phyloP scores from a whole-genome alignment of 2,329 filamentous ascomycete species.

The Pseudonectria buxi region DNA sequence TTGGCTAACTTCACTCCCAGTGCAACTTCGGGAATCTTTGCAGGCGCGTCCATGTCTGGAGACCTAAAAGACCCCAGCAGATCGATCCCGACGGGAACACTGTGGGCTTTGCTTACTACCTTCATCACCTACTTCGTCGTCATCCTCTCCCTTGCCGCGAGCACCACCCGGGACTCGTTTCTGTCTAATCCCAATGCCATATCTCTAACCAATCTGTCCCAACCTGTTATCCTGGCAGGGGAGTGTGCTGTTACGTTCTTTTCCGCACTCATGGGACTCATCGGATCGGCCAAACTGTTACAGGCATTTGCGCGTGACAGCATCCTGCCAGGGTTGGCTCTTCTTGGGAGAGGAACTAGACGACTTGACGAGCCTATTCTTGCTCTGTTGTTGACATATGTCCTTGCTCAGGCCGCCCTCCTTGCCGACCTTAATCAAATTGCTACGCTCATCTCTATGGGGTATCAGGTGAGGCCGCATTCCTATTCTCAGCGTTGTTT shows the following conservation, averaged over 20 bases:
- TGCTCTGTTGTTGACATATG: slow-evolving; percentile 69
- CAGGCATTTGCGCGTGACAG: slow-evolving; percentile 77
- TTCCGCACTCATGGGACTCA: slow-evolving; percentile 80
- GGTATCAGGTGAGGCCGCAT: slow-evolving; percentile 56
- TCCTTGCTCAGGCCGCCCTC: slow-evolving; percentile 71
- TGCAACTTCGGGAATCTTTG: slow-evolving; percentile 51
- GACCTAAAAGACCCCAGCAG: slow-evolving; percentile 77
- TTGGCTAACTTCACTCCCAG: slow-evolving; percentile 14
- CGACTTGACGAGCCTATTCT: slow-evolving; percentile 67
- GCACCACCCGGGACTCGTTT: slow-evolving; percentile 67
- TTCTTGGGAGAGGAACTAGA: slow-evolving; percentile 68
- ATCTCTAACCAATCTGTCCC: slow-evolving; percentile 72
- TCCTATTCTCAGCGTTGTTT: neutral
- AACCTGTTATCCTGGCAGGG: slow-evolving; percentile 66
- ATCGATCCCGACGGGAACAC: slow-evolving; percentile 76
- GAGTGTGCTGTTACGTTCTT: slow-evolving; percentile 81
- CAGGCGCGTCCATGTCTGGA: slow-evolving; percentile 84
- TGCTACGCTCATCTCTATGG: slow-evolving; percentile 84
- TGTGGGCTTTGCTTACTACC: slow-evolving; percentile 70
- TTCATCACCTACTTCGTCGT: slow-evolving; percentile 71
- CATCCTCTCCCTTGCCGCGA: slow-evolving; percentile 70
- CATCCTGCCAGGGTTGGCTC: slow-evolving; percentile 65
- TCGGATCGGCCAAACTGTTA: slow-evolving; percentile 76
- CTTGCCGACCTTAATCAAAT: slow-evolving; percentile 82
- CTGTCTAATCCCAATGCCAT: slow-evolving; percentile 73